phyloP scores from a whole-genome alignment of 257 asterid genomes.

The Thymus mandschuricus region DNA sequence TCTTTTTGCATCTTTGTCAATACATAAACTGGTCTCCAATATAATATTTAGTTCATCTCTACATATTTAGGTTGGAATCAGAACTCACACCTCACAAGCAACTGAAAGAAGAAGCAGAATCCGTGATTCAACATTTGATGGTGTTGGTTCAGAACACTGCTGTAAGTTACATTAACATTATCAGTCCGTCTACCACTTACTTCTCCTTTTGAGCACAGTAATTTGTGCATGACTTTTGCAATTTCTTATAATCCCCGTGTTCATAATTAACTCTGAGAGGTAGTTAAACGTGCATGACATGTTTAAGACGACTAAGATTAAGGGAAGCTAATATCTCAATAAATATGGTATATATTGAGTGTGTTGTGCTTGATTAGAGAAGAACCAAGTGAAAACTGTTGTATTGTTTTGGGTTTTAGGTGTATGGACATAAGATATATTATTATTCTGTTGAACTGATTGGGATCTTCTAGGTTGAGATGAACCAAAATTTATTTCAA shows the following conservation, averaged over 20 bases:
- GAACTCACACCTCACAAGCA: slow-evolving; percentile 71
- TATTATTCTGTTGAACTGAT: background rate
- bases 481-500: background rate
- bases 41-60: slow-evolving; percentile 35
- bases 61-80: slow-evolving; percentile 67
- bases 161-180: slow-evolving; percentile 53
- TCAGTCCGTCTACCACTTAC: slow-evolving; percentile 16
- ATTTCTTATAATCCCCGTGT: background rate
- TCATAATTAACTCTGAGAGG: background rate
- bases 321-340: background rate
- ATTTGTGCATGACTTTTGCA: background rate
- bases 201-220: slow-evolving; percentile 1
- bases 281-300: background rate
- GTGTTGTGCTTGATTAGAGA: background rate
- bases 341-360: background rate
- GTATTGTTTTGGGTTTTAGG: background rate
- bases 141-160: slow-evolving; percentile 83
- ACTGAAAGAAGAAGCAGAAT: slow-evolving; percentile 79
- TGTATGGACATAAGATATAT: background rate
- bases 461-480: slow-evolving; percentile 11
- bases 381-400: background rate
- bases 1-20: slow-evolving; percentile 27
- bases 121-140: slow-evolving; percentile 72
- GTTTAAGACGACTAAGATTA: background rate
- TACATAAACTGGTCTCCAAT: slow-evolving; percentile 31